These are phyloP conservation scores for Spiraea crenata DNA, from an alignment of 331 rosid species.

Conservation along the genomic window DNA sequence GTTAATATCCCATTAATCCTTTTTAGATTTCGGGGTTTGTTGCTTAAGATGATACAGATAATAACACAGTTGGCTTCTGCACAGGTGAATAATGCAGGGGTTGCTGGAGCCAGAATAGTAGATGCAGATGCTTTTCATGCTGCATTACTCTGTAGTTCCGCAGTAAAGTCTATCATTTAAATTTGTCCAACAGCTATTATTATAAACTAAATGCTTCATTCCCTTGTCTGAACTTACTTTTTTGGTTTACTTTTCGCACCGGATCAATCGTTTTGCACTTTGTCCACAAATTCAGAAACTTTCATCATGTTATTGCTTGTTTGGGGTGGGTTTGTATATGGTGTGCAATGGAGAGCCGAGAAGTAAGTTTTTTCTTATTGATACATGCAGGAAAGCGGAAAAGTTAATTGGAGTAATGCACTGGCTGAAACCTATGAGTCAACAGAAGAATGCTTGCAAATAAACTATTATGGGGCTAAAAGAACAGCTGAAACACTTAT, in stretches of 20 bases:
- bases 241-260: too few relatives aligned
- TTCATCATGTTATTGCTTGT: background rate
- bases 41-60: background rate
- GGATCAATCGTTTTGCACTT: too few relatives aligned
- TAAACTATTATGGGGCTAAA: slow-evolving; percentile 50
- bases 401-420: slow-evolving; percentile 33
- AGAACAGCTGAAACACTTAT: slow-evolving; percentile 22
- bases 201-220: too few relatives aligned
- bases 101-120: slow-evolving; percentile 26
- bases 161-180: slow-evolving; percentile 6
- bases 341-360: background rate
- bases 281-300: too few relatives aligned
- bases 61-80: background rate
- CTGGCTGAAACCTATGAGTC: slow-evolving; percentile 23
- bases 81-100: slow-evolving; percentile 64
- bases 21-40: background rate
- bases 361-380: too few relatives aligned
- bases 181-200: background rate
- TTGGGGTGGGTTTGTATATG: background rate
- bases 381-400: background rate
- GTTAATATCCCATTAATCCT: too few relatives aligned
- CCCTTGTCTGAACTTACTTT: too few relatives aligned
- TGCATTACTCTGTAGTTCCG: background rate
- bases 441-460: slow-evolving; percentile 39
- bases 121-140: slow-evolving; percentile 23